Evolutionary conservation across 2,329 filamentous ascomycete genomes (phyloP).

Genomic region (Cercospora zeina): DNA sequence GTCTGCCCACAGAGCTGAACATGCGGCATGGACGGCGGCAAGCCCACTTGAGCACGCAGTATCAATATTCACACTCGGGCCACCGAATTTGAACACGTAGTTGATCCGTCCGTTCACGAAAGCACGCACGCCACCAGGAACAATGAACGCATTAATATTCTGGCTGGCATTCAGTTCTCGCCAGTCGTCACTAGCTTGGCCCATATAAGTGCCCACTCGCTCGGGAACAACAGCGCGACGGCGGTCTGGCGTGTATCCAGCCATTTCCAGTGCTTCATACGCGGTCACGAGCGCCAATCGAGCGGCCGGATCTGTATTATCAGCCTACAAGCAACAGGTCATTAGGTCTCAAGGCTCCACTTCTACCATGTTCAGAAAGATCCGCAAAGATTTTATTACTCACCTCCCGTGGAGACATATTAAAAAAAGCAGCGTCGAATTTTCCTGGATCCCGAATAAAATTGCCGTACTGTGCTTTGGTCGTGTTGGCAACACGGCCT

Average conservation of each 20-base stretch:
- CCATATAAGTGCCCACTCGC: conserved; percentile 40
- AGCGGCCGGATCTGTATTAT: conserved; percentile 16
- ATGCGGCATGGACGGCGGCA: conserved; percentile 31
- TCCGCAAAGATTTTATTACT: background rate
- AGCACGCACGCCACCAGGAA: conserved; percentile 26
- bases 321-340: too few relatives aligned
- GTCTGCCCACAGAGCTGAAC: conserved; percentile 24
- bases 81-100: conserved; percentile 35
- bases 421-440: conserved; percentile 46
- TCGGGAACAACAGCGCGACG: conserved; percentile 2
- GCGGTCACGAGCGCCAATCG: conserved; percentile 12
- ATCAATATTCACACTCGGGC: conserved; percentile 34
- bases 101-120: conserved; percentile 29
- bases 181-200: conserved; percentile 40
- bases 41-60: conserved; percentile 38
- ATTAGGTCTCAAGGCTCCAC: too few relatives aligned
- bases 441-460: conserved; percentile 41
- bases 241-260: conserved; percentile 10
- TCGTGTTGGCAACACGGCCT: background rate
- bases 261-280: conserved; percentile 23
- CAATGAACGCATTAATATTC: conserved; percentile 29
- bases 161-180: conserved; percentile 29
- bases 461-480: conserved; percentile 31
- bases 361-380: too few relatives aligned
- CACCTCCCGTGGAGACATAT: conserved; percentile 39